Base-by-base conservation (phyloP, 2,329 filamentous ascomycete species). In the Clathrospora elynae region DNA sequence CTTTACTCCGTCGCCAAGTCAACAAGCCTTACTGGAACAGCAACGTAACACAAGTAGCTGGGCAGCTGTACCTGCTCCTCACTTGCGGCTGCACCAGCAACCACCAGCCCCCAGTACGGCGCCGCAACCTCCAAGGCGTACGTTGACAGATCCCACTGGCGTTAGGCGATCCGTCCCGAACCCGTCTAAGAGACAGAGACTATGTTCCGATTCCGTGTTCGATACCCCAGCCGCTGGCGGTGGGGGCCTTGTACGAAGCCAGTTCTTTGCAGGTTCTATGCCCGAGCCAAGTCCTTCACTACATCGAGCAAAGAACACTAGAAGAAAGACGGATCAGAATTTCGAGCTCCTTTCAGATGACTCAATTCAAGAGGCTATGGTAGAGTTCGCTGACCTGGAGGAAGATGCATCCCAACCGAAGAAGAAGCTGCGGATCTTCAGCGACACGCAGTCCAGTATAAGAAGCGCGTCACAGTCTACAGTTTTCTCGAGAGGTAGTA, bases 1-100 rank as follows among this genome's bases (percentile, higher is more conserved):
- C 47, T 83, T 88, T 60, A 84, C 81, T 1, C 82, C 81, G 14
- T 86, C 84, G 6, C 83, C 83, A 13, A 84, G 78, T 55, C 84
- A 87, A 59, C 80, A 82, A 62, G 73, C 74, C 17, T 65, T 84
- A 8, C 67, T 87, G 16, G 72, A 80, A 46, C 72, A 77, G 28
- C 78, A 84, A 59, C 70, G 72, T 35, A 59, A 54, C 11, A 75
- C 71, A 28, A 72, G 63, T 14, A 77, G 78, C 9, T 86, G 82
- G 83, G 72, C 75, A 34, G 74, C 80, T 18, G 76, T 73, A 28
- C 71, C 76, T 37, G 75, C 73, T 18, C 73, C 73, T n/a, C 72
- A 66, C 23, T 50, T 49, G 63, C 72, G 46, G 60, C 68, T 31
- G 52, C 71, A 53, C 25, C 52, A 52, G 20, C 47, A 43, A 10